Conservation (phyloP, 2,329 filamentous ascomycete species). For the Dendryphion nanum region DNA sequence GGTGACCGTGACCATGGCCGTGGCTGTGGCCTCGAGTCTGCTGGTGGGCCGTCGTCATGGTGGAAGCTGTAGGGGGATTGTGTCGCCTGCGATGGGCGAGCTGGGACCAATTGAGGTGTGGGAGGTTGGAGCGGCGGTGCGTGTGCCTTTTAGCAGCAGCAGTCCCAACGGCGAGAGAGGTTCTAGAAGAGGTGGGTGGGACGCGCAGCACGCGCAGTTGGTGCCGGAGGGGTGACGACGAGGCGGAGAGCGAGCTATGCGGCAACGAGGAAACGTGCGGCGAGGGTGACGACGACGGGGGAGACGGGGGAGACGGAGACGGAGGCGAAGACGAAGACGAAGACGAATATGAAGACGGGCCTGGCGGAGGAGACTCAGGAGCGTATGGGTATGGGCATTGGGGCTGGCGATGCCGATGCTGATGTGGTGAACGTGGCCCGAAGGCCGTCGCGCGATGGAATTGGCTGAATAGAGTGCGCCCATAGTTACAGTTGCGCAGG, state of each 20-base stretch:
- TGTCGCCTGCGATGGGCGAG: slow-evolving; percentile 31
- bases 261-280: slow-evolving; percentile 9
- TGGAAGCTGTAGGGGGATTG: slow-evolving; percentile 30
- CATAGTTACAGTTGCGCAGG: slow-evolving; percentile 22
- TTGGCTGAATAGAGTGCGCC: slow-evolving; percentile 31
- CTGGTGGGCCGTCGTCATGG: slow-evolving; percentile 13
- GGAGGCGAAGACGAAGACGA: background rate
- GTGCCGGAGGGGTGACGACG: slow-evolving; percentile 9
- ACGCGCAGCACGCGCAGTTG: slow-evolving; percentile 31
- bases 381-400: slow-evolving; percentile 1
- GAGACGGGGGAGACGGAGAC: slow-evolving; percentile 15
- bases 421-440: slow-evolving; percentile 25
- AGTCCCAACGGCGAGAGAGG: background rate
- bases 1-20: slow-evolving; percentile 48
- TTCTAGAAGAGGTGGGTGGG: slow-evolving; percentile 6
- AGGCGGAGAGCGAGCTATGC: slow-evolving; percentile 1
- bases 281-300: slow-evolving; percentile 9
- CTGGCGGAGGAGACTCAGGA: background rate
- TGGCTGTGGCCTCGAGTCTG: slow-evolving; percentile 45
- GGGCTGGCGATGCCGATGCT: slow-evolving; percentile 14
- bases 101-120: slow-evolving; percentile 30
- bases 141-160: slow-evolving; percentile 17
- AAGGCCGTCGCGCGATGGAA: slow-evolving; percentile 27
- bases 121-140: slow-evolving; percentile 10
- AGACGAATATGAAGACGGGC: background rate